Evolutionary conservation across 352 stramenopile genomes (phyloP), one percentile per base, ranked within the genome.

Genomic region (Blastocystis sp.): DNA sequence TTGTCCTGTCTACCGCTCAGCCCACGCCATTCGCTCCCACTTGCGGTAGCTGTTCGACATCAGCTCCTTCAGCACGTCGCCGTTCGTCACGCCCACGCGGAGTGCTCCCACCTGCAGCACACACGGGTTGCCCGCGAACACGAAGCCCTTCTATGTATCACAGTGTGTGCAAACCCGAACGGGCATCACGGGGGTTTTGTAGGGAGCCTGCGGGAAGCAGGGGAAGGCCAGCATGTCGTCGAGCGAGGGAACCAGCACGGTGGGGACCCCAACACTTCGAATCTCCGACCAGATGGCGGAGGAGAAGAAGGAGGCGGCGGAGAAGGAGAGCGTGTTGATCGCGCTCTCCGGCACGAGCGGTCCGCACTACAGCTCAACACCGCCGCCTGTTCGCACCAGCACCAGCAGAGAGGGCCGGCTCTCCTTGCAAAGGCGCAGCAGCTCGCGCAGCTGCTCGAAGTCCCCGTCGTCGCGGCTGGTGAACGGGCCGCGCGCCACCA

Each of bases 41-140:
- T 52, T 74, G 24, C 28, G 21, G 28, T 84, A 84, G 42, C 54
- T 57, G 34, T 69, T 66, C 9, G 34, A 48, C 57, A 84, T 84
- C 21, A 84, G 28, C 38, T 84, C 74, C 74, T 69, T 84, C 48
- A 84, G 21, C 28, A 84, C 38, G 60, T 84, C 74, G 42, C 74
- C 24, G n/a, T 84, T 84, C 34, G 60, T 42, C 74, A 84, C 74
- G 7, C 74, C 74, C 14, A 84, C 45, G 2, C 54, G 61, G 7
- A 84, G n/a, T 14, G 14, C 40, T 2, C 21, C 17, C 57, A 63
- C 38, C 61, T 43, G 34, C 34, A 68, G n/a, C 38, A 84, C 57
- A 52, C 74, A 40, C 14, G 74, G 74, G 34, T 84, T 84, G 2
- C 74, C 74, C 1, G 74, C 74, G 19, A 7, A 40, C n/a, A 54